These are phyloP conservation scores for Sporisorium reilianum DNA, from an alignment of 1,284 basidiomycete species.

Conservation along the genomic window DNA sequence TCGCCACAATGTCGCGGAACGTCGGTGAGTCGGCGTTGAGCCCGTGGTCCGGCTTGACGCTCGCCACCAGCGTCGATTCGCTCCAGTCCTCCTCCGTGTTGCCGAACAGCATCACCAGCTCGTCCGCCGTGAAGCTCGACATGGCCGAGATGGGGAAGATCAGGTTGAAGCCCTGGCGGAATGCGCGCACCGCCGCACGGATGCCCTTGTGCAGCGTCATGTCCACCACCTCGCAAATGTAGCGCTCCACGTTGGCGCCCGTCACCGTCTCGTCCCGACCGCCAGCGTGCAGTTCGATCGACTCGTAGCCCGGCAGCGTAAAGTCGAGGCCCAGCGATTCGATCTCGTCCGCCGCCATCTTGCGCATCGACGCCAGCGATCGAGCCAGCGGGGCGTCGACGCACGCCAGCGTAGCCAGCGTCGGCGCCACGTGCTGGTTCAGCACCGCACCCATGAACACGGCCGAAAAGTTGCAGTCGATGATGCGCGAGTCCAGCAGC, in stretches of 20 bases:
- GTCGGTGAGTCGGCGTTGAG: constrained; percentile 93
- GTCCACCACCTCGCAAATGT: constrained; percentile 76
- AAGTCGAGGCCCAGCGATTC: constrained; percentile 93
- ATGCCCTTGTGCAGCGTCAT: constrained; percentile 68
- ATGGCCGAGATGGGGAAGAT: constrained; percentile 93
- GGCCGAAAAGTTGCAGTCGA: constrained; percentile 93
- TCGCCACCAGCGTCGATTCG: constrained; percentile 81
- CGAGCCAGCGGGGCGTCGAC: constrained; percentile 87
- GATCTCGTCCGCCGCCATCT: constrained; percentile 75
- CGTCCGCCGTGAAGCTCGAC: constrained; percentile 90
- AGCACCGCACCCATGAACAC: constrained; percentile 89
- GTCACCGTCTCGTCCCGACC: constrained; percentile 85
- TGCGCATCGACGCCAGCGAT: constrained; percentile 82
- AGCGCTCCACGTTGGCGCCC: constrained; percentile 86
- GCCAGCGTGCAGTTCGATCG: constrained; percentile 87
- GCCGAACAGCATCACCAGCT: constrained; percentile 91
- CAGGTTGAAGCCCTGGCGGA: constrained; percentile 73
- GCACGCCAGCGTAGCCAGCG: constrained; percentile 78
- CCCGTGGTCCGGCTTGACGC: constrained; percentile 96
- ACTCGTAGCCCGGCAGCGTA: constrained; percentile 88
- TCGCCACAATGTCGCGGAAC: constrained; percentile 85
- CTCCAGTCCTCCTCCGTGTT: constrained; percentile 81
- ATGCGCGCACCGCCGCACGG: constrained; percentile 61
- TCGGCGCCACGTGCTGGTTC: constrained; percentile 84
- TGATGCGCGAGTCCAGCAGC: constrained; percentile 95